These are phyloP conservation scores for Chenopodium berlandieri DNA, from an alignment of 148 eudicot genomes.

Conservation along the genomic window DNA sequence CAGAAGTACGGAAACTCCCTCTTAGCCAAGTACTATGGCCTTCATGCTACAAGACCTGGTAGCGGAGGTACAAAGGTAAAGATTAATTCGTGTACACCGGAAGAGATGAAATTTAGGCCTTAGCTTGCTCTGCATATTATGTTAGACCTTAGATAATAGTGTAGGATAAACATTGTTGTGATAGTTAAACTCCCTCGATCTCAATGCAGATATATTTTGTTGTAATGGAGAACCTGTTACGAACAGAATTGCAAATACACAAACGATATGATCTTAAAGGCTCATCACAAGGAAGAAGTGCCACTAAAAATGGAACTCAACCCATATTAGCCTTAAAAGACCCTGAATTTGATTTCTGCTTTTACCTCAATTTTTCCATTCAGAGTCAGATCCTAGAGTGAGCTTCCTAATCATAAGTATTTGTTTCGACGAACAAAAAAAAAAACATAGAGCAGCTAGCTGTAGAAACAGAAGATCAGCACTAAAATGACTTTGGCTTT, in stretches of 20 bases:
- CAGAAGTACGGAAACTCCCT: constrained; percentile 26
- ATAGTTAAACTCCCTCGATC: not conserved
- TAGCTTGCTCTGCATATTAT: too few relatives aligned
- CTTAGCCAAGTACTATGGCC: constrained; percentile 42
- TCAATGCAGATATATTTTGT: constrained; percentile 42
- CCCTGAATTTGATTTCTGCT: constrained; percentile 42
- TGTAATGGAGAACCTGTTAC: constrained; percentile 42
- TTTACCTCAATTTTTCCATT: constrained; percentile 26
- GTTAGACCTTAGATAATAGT: too few relatives aligned
- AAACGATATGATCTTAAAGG: constrained; percentile 48
- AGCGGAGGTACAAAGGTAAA: constrained; percentile 40
- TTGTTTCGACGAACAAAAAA: not conserved
- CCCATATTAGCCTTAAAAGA: constrained; percentile 34
- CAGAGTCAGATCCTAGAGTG: constrained; percentile 35
- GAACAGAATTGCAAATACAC: constrained; percentile 34
- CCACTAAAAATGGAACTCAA: constrained; percentile 23
- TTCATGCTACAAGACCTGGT: constrained; percentile 42
- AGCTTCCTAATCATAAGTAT: constrained; percentile 10
- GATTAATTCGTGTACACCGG: too few relatives aligned
- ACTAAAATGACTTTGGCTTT: not conserved
- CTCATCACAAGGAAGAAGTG: constrained; percentile 42
- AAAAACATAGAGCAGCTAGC: not conserved
- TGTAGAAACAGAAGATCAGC: not conserved
- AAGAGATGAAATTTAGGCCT: not conserved
- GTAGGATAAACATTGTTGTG: too few relatives aligned